A percentile compares a stretch with the other conserved stretches of the same genome.
phyloP scores from a whole-genome alignment of 2,329 filamentous ascomycete genomes.

The Capronia americana region DNA sequence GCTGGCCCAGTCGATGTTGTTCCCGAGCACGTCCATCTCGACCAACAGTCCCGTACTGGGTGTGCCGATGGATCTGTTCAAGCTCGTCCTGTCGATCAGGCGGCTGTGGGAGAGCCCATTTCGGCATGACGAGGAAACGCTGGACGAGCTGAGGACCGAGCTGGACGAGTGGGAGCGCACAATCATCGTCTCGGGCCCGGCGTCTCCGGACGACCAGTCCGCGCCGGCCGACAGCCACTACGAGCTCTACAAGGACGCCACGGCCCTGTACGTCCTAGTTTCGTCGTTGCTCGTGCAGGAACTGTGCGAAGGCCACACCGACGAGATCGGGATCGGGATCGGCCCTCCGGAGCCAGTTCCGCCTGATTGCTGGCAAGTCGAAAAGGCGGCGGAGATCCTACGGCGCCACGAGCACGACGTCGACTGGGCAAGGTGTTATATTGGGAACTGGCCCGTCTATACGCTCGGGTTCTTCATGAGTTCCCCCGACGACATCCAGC shows the following conservation, averaged over 20 bases:
- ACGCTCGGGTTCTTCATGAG: conserved; percentile 29
- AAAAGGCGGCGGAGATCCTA: conserved; percentile 20
- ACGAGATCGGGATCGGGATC: not conserved
- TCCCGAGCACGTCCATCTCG: conserved; percentile 23
- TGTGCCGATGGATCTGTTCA: conserved; percentile 26
- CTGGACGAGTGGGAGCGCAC: conserved; percentile 29
- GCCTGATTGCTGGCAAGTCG: conserved; percentile 25
- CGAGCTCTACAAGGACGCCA: conserved; percentile 28
- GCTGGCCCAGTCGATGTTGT: conserved; percentile 25
- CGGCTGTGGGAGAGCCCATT: conserved; percentile 22
- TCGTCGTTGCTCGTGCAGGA: conserved; percentile 31
- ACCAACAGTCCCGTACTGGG: conserved; percentile 34
- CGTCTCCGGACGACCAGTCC: not conserved
- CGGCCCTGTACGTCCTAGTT: conserved; percentile 27
- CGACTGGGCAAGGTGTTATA: conserved; percentile 27
- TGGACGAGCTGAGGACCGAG: conserved; percentile 24
- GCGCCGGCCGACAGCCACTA: not conserved
- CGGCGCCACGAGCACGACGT: conserved; percentile 15
- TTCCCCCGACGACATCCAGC: conserved; percentile 13
- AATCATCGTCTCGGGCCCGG: not conserved
- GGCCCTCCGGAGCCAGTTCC: conserved; percentile 19
- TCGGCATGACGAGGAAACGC: conserved; percentile 21
- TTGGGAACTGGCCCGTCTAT: conserved; percentile 31
- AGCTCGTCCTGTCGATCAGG: conserved; percentile 27
- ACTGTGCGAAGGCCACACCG: not conserved